Evolutionary conservation across 106 monocot genomes (phyloP).

Genomic region (Dactylorhiza incarnata): DNA sequence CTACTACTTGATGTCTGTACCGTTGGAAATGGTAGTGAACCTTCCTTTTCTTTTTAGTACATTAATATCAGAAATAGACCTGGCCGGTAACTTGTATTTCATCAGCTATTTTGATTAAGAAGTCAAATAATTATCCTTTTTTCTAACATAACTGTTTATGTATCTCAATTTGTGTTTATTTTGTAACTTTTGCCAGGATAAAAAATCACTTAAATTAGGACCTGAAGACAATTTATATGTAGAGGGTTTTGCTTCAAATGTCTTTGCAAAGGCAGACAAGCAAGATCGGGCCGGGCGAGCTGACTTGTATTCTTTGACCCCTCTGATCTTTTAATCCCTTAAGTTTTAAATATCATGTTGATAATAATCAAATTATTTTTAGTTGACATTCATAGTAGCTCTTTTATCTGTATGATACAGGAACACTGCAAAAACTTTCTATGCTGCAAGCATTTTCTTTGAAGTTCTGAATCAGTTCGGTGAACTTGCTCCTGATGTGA

Average conservation of each 20-base stretch:
- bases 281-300: slow-evolving; percentile 90
- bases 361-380: slow-evolving; percentile 3
- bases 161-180: not conserved
- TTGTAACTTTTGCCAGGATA: slow-evolving; percentile 50
- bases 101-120: not conserved
- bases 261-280: slow-evolving; percentile 97
- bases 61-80: not conserved
- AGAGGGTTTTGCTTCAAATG: slow-evolving; percentile 92
- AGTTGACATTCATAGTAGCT: not conserved
- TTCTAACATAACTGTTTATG: not conserved
- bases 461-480: slow-evolving; percentile 87
- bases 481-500: slow-evolving; percentile 84
- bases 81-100: not conserved
- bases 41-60: not conserved
- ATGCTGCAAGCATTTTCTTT: slow-evolving; percentile 92
- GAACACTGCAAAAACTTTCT: slow-evolving; percentile 95
- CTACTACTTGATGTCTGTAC: not conserved
- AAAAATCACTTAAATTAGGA: slow-evolving; percentile 64
- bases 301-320: slow-evolving; percentile 46
- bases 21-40: not conserved
- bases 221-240: slow-evolving; percentile 79
- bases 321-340: not conserved
- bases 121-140: not conserved
- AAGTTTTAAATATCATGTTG: not conserved
- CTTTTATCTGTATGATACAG: slow-evolving; percentile 28